Base-by-base conservation (phyloP, 257 asterid species). In the Solanum paucissectum region DNA sequence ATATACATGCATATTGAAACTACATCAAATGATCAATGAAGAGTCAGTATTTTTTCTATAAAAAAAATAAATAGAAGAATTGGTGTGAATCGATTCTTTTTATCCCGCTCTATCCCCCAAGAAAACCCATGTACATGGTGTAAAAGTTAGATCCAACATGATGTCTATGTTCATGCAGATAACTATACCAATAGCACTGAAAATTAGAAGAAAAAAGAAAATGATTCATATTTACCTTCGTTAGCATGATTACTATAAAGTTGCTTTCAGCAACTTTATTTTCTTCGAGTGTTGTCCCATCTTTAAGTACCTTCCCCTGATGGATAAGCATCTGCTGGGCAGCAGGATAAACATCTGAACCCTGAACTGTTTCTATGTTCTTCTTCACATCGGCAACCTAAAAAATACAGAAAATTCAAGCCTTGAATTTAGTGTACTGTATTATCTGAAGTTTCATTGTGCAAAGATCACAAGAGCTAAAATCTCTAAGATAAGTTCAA, bases 271-370 rank as follows among this genome's bases (percentile, higher is more conserved):
- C 95, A 89, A 95, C 97, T 81, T 93, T 91, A 86, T 94, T 94
- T 90, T 94, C 95, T 83, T 93, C 95, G 86, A 95, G 84, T 5
- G 96, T 94, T 12, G 96, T 94, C 40, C 87, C 95, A 88, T 95
- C 98, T 89, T 94, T 94, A 66, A 95, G 94, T 88, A 95, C 98
- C 83, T 94, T 94, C 42, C 98, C 98, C 85, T 93, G 93, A 90
- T 95, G 92, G 73, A 95, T 93, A 84, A 95, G 94, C 98, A 95
- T 92, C 88, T 88, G 95, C 20, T 91, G 95, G 21, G 88, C 75
- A 90, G 97, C 97, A 83, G 98, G 98, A 90, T 95, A 95, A 21
- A 90, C 90, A 90, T 92, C 93, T 44, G 93, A 89, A 33, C 98
- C 98, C 82, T 95, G 96, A 82, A 83, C 88, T 72, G 90, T 87